A percentile compares a stretch with the other conserved stretches of the same genome.
Conservation (phyloP, 78 protist genomes). For the Blattamonas nauphoetae region DNA sequence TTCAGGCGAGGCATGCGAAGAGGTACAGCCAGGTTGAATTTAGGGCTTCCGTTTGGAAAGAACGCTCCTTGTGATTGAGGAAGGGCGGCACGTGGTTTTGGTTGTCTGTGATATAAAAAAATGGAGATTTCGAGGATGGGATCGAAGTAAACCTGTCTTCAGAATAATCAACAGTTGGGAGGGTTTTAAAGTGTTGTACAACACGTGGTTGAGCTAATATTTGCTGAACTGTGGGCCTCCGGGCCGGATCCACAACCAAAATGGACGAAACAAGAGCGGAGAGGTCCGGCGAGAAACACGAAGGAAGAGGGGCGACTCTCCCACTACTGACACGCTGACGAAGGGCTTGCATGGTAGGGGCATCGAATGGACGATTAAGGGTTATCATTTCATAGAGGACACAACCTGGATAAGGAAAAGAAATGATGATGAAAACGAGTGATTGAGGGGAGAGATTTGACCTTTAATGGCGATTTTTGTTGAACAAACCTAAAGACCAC, state of each 20-base stretch:
- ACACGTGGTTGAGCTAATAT: not conserved
- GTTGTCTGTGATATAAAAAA: too few species aligned
- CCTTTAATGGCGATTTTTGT: not conserved
- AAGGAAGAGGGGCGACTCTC: not conserved
- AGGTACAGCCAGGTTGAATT: not conserved
- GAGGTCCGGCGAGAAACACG: constrained; percentile 1
- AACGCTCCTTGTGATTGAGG: too few species aligned
- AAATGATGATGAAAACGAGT: not conserved
- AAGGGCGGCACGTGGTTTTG: too few species aligned
- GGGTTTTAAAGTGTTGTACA: not conserved
- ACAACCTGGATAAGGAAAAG: not conserved
- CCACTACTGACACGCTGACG: not conserved
- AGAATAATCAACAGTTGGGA: too few species aligned
- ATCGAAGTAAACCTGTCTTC: too few species aligned
- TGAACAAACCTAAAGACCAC: constrained; percentile 66
- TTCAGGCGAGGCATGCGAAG: not conserved
- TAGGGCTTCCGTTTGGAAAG: not conserved
- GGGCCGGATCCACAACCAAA: not conserved
- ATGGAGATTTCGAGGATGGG: too few species aligned
- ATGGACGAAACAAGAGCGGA: not conserved
- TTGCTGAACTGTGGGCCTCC: constrained; percentile 12
- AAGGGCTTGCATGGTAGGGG: not conserved
- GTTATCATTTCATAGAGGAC: constrained; percentile 48
- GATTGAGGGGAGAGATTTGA: not conserved
- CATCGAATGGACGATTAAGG: constrained; percentile 36